Evolutionary conservation across 257 asterid genomes (phyloP), one percentile per base, ranked within the genome.

Genomic region (Fraxinus americana): DNA sequence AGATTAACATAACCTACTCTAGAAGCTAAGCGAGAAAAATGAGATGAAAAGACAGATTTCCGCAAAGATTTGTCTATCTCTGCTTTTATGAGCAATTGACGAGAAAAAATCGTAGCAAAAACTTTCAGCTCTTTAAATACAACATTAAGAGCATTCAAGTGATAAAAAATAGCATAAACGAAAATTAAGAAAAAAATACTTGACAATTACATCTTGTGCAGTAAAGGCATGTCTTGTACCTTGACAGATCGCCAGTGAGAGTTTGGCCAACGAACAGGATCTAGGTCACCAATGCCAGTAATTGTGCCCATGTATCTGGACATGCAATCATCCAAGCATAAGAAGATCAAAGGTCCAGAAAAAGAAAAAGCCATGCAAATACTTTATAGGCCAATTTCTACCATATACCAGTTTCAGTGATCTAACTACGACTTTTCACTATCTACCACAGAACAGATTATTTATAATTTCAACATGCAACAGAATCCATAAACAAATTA

Each of bases 231-330:
- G 63, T 7, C 21, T 35, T 67, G 79, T 81, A 94, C 99, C 97
- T 94, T 94, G 57, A 92, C 97, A 70, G 99, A 94, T 52, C 98
- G 92, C 99, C 99, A 94, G 84, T 94, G 98, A 78, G 99, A 94
- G 73, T 92, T 94, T 34, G 90, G 84, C 99, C 99, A 94, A 77
- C 99, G 98, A 79, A 88, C 97, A 63, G 94, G 84, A 83, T 94
- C 99, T 69, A 91, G 85, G 88, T 92, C 99, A n/a, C 97, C 92
- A 74, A 94, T 91, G 59, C 97, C 99, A 74, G 99, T 94, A 74
- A 94, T 90, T 4, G 99, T 94, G 27, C 99, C 99, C 99, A 94
- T 94, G 82, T 94, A 94, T 82, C 99, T 94, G 90, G 78, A 79
- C 59, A 59, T 32, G 65, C 66, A 76, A 77, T 36, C 66, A 70